Evolutionary conservation across 1,139 yeast species (phyloP).

Genomic region (Sugiyamaella xylanicola): DNA sequence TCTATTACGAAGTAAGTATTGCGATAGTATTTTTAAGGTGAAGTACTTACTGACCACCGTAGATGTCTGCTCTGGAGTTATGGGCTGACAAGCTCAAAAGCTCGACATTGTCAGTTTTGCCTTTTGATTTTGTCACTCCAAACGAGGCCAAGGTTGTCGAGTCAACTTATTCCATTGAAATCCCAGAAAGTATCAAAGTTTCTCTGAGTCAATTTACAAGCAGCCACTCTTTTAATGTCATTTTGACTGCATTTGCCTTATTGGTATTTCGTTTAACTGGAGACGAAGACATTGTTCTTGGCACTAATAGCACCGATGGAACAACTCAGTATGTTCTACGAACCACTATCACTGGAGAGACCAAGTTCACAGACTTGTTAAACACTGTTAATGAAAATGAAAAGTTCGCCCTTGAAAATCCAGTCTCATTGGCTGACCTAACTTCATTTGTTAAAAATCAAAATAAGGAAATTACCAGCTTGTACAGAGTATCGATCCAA

Average conservation of each 20-base stretch:
- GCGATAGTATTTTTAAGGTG: no score
- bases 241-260: slow-evolving; percentile 70
- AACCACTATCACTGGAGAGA: slow-evolving; percentile 50
- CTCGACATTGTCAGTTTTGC: slow-evolving; percentile 83
- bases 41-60: not conserved
- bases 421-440: slow-evolving; percentile 56
- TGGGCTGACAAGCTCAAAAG: slow-evolving; percentile 75
- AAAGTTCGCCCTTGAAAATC: slow-evolving; percentile 44
- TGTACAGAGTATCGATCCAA: slow-evolving; percentile 63
- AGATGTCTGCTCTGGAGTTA: slow-evolving; percentile 1
- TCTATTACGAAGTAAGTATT: no score
- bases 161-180: slow-evolving; percentile 52
- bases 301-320: slow-evolving; percentile 54
- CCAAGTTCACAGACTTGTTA: slow-evolving; percentile 56
- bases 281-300: slow-evolving; percentile 89
- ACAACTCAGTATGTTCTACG: slow-evolving; percentile 58
- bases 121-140: slow-evolving; percentile 85
- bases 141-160: slow-evolving; percentile 69
- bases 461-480: slow-evolving; percentile 51
- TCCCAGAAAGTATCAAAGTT: slow-evolving; percentile 38
- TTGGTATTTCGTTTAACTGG: slow-evolving; percentile 83
- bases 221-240: slow-evolving; percentile 48
- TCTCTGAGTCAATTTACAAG: slow-evolving; percentile 27
- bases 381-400: slow-evolving; percentile 51
- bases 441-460: slow-evolving; percentile 53